Evolutionary conservation across 306 rosid species (phyloP).

Genomic region (Luffa aegyptiaca): DNA sequence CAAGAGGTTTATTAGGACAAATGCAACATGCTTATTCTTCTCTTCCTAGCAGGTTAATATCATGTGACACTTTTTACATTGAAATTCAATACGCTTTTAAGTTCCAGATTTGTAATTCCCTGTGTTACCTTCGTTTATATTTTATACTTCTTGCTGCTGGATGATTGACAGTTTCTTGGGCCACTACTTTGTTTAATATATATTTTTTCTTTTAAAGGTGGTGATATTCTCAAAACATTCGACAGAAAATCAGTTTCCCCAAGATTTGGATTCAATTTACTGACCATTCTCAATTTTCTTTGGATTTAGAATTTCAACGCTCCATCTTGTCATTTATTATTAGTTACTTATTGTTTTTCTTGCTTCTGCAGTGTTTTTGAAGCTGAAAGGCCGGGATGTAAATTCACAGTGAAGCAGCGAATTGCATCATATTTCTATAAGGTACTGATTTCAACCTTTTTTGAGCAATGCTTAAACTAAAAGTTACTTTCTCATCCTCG

Average conservation of each 20-base stretch:
- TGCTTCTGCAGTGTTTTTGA: conserved; percentile 76
- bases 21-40: conserved; percentile 57
- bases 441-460: conserved; percentile 31
- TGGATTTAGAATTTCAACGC: neutral
- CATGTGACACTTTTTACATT: neutral
- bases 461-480: neutral
- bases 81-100: neutral
- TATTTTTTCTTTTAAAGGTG: neutral
- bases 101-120: neutral
- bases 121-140: conserved; percentile 4
- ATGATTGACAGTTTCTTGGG: neutral
- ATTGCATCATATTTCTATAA: conserved; percentile 67
- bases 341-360: neutral
- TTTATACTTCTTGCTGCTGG: neutral
- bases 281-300: neutral
- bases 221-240: neutral
- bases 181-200: neutral
- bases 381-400: conserved; percentile 90
- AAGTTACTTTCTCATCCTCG: neutral
- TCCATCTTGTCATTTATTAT: neutral
- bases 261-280: neutral
- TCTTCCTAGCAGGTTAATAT: conserved; percentile 83
- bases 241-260: neutral
- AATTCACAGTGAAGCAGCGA: conserved; percentile 58
- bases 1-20: conserved; percentile 67